These are phyloP conservation scores for Heterobasidion occidentale DNA, from an alignment of 1,284 basidiomycete genomes.

Conservation along the genomic window DNA sequence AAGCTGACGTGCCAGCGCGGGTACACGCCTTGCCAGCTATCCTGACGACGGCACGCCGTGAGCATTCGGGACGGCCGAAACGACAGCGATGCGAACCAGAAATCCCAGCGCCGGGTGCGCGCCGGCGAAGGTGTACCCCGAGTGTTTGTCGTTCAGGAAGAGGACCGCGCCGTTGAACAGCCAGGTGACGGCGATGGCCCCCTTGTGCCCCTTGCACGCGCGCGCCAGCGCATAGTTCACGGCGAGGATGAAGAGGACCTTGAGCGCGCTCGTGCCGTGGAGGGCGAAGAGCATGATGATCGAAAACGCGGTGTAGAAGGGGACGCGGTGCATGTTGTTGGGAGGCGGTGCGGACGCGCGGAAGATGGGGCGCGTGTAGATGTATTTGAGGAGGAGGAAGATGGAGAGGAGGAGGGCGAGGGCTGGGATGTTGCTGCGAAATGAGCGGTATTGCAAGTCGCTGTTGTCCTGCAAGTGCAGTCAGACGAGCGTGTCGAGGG, in stretches of 20 bases:
- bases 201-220: constrained; percentile 28
- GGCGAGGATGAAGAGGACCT: constrained; percentile 67
- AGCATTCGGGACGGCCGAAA: not conserved
- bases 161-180: constrained; percentile 70
- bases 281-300: constrained; percentile 66
- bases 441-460: constrained; percentile 78
- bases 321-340: constrained; percentile 35
- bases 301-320: constrained; percentile 58
- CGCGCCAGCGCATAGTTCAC: constrained; percentile 63
- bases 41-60: constrained; percentile 35
- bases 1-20: constrained; percentile 93
- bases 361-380: constrained; percentile 27
- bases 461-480: constrained; percentile 64
- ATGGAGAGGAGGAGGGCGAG: constrained; percentile 23
- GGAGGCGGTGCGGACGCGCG: constrained; percentile 5
- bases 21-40: constrained; percentile 60
- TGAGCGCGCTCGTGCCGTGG: constrained; percentile 84
- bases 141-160: constrained; percentile 71
- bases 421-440: constrained; percentile 66
- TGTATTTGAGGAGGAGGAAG: constrained; percentile 27
- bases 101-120: constrained; percentile 48
- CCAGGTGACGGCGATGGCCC: constrained; percentile 58
- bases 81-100: constrained; percentile 39
- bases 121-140: constrained; percentile 67
- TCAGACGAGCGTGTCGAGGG: not conserved